Evolutionary conservation across 2,329 filamentous ascomycete species (phyloP).

Genomic region (Diaporthe sp.): DNA sequence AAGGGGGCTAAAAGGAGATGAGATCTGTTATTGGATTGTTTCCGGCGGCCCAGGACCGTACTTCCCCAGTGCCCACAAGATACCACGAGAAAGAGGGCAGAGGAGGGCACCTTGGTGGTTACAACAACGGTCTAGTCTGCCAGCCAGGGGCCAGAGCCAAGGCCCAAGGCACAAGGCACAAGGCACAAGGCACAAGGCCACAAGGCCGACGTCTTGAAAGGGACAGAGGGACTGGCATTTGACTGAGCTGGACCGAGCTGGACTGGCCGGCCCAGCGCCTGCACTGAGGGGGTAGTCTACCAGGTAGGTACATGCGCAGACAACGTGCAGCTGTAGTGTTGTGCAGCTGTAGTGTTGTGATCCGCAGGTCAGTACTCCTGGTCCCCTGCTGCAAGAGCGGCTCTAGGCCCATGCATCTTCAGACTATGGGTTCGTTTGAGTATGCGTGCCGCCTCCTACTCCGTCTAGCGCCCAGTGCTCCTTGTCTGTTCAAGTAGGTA

Average conservation of each 20-base stretch:
- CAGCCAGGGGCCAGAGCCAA: too few species aligned
- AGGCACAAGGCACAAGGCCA: not conserved
- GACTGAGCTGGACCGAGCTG: not conserved
- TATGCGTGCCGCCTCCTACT: not conserved
- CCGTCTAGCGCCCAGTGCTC: too few species aligned
- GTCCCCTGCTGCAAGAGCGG: not conserved
- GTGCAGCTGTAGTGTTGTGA: too few species aligned
- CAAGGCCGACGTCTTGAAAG: not conserved
- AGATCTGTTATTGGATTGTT: constrained; percentile 6
- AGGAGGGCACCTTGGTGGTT: too few species aligned
- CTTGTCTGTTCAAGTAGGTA: too few species aligned
- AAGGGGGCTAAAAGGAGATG: constrained; percentile 2
- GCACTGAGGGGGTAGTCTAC: not conserved
- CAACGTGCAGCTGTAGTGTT: too few species aligned
- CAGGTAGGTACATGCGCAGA: not conserved
- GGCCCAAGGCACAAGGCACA: not conserved
- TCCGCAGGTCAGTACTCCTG: too few species aligned
- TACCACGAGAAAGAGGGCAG: not conserved
- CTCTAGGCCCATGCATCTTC: not conserved
- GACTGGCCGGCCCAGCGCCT: not conserved
- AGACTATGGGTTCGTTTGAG: not conserved
- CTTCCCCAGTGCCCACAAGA: not conserved
- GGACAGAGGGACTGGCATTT: not conserved
- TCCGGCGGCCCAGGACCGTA: not conserved
- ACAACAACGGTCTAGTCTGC: too few species aligned